Percentiles rank a stretch among this genome's conserved stretches.
Evolutionary conservation across 2,329 filamentous ascomycete species (phyloP).

Genomic region (Didymella exigua): DNA sequence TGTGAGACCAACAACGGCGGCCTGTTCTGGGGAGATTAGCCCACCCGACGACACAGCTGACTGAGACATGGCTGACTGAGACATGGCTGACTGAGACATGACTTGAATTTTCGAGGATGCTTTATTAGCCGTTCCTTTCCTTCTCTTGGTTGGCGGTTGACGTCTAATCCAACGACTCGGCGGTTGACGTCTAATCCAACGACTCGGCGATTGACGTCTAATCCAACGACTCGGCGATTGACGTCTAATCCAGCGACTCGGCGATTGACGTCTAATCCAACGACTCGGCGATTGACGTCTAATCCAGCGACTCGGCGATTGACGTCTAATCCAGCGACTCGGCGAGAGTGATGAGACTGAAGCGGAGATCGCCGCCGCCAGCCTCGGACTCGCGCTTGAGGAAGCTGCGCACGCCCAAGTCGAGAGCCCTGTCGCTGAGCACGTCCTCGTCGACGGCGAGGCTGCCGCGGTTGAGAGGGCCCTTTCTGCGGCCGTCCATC

Average conservation of each 20-base stretch:
- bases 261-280: constrained; percentile 57
- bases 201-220: constrained; percentile 57
- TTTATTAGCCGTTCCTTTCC: too few species aligned
- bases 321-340: constrained; percentile 57
- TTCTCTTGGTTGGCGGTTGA: too few species aligned
- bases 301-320: too few species aligned
- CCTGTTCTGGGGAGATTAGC: background rate
- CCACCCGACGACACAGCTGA: constrained; percentile 1
- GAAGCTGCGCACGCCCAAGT: constrained; percentile 69
- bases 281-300: constrained; percentile 61
- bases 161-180: constrained; percentile 59
- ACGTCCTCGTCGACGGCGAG: constrained; percentile 55
- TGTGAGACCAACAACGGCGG: background rate
- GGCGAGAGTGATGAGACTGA: constrained; percentile 67
- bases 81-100: constrained; percentile 9
- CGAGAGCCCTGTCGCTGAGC: constrained; percentile 72
- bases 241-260: constrained; percentile 57
- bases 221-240: constrained; percentile 62
- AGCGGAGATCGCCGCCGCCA: constrained; percentile 64
- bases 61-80: background rate
- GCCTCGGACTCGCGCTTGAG: constrained; percentile 62
- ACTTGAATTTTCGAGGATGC: background rate
- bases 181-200: constrained; percentile 53
- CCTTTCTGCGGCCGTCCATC: constrained; percentile 75
- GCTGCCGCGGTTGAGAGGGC: constrained; percentile 68